Evolutionary conservation across 192 early-diverging fungal species (phyloP).

Genomic region (Coemansia sp.): DNA sequence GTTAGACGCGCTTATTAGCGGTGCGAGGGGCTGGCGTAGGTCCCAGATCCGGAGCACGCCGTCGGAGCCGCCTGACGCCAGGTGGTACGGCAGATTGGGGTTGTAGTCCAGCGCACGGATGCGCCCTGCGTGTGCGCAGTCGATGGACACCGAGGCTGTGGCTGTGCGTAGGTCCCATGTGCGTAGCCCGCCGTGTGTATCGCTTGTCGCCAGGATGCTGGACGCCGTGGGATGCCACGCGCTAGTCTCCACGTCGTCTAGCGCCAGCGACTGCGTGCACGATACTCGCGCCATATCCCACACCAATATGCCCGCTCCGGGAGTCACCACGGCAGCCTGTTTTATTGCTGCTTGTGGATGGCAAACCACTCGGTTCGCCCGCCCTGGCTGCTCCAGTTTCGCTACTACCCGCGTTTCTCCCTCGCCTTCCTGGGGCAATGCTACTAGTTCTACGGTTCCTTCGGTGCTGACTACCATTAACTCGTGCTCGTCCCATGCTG

Average conservation of each 20-base stretch:
- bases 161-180: slow-evolving; percentile 73
- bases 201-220: slow-evolving; percentile 58
- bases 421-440: not conserved
- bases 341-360: slow-evolving; percentile 16
- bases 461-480: slow-evolving; percentile 24
- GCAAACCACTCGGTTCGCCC: slow-evolving; percentile 16
- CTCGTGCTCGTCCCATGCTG: slow-evolving; percentile 26
- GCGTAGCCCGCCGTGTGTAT: slow-evolving; percentile 46
- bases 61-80: slow-evolving; percentile 90
- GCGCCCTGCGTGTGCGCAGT: slow-evolving; percentile 72
- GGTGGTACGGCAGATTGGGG: slow-evolving; percentile 79
- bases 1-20: slow-evolving; percentile 69
- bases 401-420: not conserved
- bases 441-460: slow-evolving; percentile 19
- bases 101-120: slow-evolving; percentile 83
- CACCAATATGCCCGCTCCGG: slow-evolving; percentile 12
- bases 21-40: slow-evolving; percentile 55
- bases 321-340: slow-evolving; percentile 19
- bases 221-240: slow-evolving; percentile 35
- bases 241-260: slow-evolving; percentile 34
- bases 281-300: slow-evolving; percentile 22
- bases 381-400: not conserved
- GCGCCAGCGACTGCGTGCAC: not conserved
- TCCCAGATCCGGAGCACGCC: slow-evolving; percentile 91
- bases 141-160: slow-evolving; percentile 34